Evolutionary conservation across 768 basidiomycete species (phyloP).

Genomic region (Lepiota venenata): DNA sequence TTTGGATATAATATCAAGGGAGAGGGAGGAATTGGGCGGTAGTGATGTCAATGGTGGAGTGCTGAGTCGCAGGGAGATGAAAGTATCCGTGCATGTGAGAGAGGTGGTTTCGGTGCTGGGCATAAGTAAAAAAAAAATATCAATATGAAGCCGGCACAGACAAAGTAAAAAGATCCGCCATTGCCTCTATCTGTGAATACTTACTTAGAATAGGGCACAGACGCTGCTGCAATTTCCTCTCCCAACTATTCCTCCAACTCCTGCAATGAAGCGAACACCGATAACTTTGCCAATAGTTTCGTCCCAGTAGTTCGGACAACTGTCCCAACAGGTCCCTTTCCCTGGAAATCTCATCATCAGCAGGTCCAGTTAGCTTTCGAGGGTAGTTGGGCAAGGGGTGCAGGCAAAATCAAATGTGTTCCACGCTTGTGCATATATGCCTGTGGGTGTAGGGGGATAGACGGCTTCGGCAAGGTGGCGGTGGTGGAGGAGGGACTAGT

Average conservation of each 20-base stretch:
- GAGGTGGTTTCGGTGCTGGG: conserved; percentile 31
- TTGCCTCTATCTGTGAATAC: conserved; percentile 19
- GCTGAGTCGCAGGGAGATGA: conserved; percentile 31
- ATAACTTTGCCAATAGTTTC: conserved; percentile 57
- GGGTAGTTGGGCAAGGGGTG: conserved; percentile 68
- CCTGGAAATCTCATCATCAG: not conserved
- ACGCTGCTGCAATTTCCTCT: conserved; percentile 23
- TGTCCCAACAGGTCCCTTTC: conserved; percentile 60
- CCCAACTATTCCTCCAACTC: conserved; percentile 39
- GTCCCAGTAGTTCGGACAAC: conserved; percentile 49
- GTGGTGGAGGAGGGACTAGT: conserved; percentile 24
- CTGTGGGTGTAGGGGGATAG: conserved; percentile 8
- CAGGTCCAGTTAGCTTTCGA: conserved; percentile 11
- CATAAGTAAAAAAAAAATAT: too few relatives aligned
- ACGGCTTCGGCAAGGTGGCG: conserved; percentile 8
- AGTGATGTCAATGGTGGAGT: too few relatives aligned
- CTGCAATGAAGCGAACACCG: conserved; percentile 54
- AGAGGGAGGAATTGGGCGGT: conserved; percentile 35
- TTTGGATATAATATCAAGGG: conserved; percentile 11
- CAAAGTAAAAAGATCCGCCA: conserved; percentile 17
- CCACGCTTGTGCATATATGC: conserved; percentile 50
- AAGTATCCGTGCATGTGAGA: conserved; percentile 47
- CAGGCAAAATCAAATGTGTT: conserved; percentile 80
- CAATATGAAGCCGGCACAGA: conserved; percentile 1
- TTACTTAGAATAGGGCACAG: conserved; percentile 27